Evolutionary conservation across 2,329 filamentous ascomycete genomes (phyloP), one percentile per base, ranked within the genome.

Genomic region (Talaromyces sp.): DNA sequence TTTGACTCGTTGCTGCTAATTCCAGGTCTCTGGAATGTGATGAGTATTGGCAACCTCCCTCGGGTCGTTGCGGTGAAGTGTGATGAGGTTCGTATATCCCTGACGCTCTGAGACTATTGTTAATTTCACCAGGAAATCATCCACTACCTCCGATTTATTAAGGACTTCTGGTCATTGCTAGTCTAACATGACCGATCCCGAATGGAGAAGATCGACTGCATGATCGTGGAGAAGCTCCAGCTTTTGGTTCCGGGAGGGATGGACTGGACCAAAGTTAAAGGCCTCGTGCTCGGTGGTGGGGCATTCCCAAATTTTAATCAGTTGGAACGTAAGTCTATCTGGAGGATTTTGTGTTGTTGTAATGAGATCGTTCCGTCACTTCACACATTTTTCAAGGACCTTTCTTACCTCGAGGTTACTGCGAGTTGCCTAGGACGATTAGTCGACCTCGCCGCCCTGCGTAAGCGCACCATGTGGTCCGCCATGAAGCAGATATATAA

Each of bases 321-420:
- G n/a, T n/a, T n/a, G n/a, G n/a, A n/a, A n/a, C n/a, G n/a, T 67
- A 48, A 37, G 41, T 15, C 35, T 28, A 56, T 56, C 31, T 56
- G 15, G 41, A 56, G 21, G 11, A 13, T n/a, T n/a, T 19, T 56
- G n/a, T 21, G 5, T 4, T 6, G 13, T 48, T 6, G 5, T 15
- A n/a, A 13, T 15, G 33, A 48, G 31, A 22, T 56, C 5, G 17
- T 56, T 1, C 21, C 33, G n/a, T 56, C 41, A 5, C 66, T 76
- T 22, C 64, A 67, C 56, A 70, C 61, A 36, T 75, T 76, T 61
- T 76, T 76, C 59, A 59, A 71, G 52, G 68, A 76, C 57, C 59
- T 75, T 10, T 69, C 66, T 46, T 75, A 71, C 57, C 58, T 75
- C 6, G 62, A 69, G 39, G 17, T 41, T 1, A 41, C 9, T 2